Conservation (phyloP, 345 rosid genomes). For the Arabis alpina region DNA sequence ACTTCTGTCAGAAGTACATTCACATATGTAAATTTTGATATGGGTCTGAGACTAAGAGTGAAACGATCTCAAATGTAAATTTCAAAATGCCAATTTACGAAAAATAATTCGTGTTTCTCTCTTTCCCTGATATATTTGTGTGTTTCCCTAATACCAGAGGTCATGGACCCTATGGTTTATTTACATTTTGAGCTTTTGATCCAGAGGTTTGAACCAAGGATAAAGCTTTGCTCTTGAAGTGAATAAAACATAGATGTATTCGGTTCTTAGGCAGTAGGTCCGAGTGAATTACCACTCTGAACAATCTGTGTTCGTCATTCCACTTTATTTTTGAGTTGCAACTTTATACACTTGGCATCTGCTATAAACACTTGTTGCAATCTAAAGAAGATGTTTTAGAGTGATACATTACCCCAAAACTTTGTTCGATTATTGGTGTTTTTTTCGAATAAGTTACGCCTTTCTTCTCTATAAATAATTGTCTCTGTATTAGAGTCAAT, state of each 20-base stretch:
- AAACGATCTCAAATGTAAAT: neutral
- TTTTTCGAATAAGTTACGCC: too few species aligned
- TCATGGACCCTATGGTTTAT: neutral
- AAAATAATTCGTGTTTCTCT: neutral
- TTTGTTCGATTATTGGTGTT: too few species aligned
- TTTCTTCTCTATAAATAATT: too few species aligned
- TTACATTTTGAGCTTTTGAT: neutral
- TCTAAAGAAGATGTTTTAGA: neutral
- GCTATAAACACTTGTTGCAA: neutral
- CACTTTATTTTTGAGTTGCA: neutral
- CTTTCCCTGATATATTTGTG: neutral
- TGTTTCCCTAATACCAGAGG: too few species aligned
- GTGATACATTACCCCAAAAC: neutral
- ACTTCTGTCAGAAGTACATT: constrained; percentile 26
- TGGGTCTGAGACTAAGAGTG: constrained; percentile 14
- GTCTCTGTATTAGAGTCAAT: neutral
- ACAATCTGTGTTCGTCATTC: neutral
- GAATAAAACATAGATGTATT: neutral
- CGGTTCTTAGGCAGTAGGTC: neutral
- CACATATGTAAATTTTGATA: constrained; percentile 3
- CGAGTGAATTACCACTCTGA: neutral
- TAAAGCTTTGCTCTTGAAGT: too few species aligned
- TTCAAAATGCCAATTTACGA: neutral
- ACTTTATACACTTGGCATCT: neutral
- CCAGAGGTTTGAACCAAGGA: neutral